These are phyloP conservation scores for Mercurialis annua DNA, from an alignment of 345 rosid species.

Conservation along the genomic window DNA sequence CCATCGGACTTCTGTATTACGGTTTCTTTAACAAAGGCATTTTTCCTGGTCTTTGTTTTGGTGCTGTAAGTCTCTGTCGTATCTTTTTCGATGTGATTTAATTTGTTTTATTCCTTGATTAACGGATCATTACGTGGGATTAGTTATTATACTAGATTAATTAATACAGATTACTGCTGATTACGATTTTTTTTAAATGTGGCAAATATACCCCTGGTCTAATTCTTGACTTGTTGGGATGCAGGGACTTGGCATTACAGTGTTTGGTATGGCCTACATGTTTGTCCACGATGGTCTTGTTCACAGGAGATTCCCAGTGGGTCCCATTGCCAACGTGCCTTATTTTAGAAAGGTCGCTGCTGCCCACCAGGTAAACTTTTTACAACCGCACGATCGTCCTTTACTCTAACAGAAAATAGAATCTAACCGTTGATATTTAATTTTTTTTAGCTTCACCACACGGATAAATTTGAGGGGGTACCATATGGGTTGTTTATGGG, in stretches of 20 bases:
- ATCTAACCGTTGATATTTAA: slow-evolving; percentile 6
- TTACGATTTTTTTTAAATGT: not conserved
- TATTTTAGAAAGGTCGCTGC: slow-evolving; percentile 55
- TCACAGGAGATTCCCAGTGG: slow-evolving; percentile 68
- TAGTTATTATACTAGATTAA: not conserved
- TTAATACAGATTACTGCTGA: not conserved
- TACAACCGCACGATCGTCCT: not conserved
- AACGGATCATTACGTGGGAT: not conserved
- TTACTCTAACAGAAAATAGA: not conserved
- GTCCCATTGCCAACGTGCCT: slow-evolving; percentile 62
- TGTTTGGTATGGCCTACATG: slow-evolving; percentile 76
- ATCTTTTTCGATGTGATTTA: not conserved
- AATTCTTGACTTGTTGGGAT: not conserved
- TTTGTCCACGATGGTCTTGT: slow-evolving; percentile 71
- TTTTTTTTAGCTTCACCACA: slow-evolving; percentile 48
- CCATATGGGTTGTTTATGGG: slow-evolving; percentile 68
- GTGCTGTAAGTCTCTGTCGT: slow-evolving; percentile 39
- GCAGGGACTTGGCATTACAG: slow-evolving; percentile 68
- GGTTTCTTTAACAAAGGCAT: slow-evolving; percentile 53
- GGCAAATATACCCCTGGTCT: not conserved
- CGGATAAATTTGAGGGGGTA: slow-evolving; percentile 54
- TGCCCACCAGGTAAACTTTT: slow-evolving; percentile 51
- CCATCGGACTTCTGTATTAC: slow-evolving; percentile 44
- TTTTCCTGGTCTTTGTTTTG: slow-evolving; percentile 62
- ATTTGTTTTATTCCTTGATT: not conserved